Conservation (phyloP, 192 early-diverging fungal species). For the Obelidium mucronatum region DNA sequence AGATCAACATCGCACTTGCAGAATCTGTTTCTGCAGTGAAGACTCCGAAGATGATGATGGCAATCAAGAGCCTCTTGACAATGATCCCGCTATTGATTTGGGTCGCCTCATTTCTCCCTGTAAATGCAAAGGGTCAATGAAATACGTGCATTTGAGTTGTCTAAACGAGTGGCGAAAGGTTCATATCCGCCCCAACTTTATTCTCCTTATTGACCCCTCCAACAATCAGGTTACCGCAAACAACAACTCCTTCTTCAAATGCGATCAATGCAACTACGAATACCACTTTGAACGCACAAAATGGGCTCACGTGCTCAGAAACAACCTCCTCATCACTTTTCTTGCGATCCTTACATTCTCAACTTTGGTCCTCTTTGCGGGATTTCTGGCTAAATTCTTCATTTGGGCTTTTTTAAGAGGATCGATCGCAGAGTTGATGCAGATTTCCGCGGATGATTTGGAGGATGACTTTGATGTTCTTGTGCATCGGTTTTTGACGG, state of each 20-base stretch:
- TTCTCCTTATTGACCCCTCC: no score
- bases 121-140: slow-evolving; percentile 69
- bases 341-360: slow-evolving; percentile 17
- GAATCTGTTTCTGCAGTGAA: slow-evolving; percentile 10
- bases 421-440: not conserved
- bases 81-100: slow-evolving; percentile 23
- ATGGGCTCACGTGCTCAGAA: slow-evolving; percentile 53
- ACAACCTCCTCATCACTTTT: slow-evolving; percentile 33
- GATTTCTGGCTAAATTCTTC: slow-evolving; percentile 22
- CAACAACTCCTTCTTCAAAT: slow-evolving; percentile 61
- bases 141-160: slow-evolving; percentile 45
- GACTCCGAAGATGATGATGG: not conserved
- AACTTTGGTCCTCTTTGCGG: slow-evolving; percentile 5
- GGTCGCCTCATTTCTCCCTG: slow-evolving; percentile 66
- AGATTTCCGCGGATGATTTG: not conserved
- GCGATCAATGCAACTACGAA: slow-evolving; percentile 67
- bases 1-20: not conserved
- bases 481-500: not conserved
- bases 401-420: slow-evolving; percentile 18
- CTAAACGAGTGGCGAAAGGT: slow-evolving; percentile 27
- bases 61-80: not conserved
- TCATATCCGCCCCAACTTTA: no score
- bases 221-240: no score
- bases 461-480: slow-evolving; percentile 21
- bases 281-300: slow-evolving; percentile 63